A percentile compares a stretch with the other conserved stretches of the same genome.
Evolutionary conservation across 352 stramenopile genomes (phyloP).

Genomic region (Pythium rishiriense): DNA sequence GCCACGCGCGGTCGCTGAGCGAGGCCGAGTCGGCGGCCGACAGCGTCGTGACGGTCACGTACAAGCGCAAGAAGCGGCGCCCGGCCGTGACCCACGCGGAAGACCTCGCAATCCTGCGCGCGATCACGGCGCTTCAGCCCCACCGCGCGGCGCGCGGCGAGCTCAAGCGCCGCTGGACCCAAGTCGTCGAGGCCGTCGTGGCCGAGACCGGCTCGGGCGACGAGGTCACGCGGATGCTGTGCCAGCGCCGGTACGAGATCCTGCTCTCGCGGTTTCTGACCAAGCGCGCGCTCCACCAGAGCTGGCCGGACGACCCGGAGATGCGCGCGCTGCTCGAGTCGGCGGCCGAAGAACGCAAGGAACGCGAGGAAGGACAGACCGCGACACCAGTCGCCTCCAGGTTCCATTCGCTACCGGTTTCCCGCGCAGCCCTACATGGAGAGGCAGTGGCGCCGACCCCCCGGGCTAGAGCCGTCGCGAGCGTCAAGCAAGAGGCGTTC

Average conservation of each 20-base stretch:
- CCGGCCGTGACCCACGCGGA: constrained; percentile 7
- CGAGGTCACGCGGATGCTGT: constrained; percentile 2
- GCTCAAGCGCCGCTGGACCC: constrained; percentile 11
- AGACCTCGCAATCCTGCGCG: constrained; percentile 22
- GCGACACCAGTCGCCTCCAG: no score
- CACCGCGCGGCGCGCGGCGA: not conserved
- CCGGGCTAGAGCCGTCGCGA: no score
- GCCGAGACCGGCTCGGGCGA: not conserved
- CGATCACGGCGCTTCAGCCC: constrained; percentile 4
- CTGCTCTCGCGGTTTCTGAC: constrained; percentile 10
- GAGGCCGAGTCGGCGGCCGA: not conserved
- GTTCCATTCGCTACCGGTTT: not conserved
- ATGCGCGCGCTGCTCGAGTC: constrained; percentile 4
- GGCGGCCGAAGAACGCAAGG: constrained; percentile 5
- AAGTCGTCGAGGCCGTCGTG: constrained; percentile 7
- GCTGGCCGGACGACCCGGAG: not conserved
- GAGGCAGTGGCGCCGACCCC: no score
- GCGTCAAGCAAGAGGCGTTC: no score
- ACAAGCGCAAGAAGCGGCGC: constrained; percentile 14
- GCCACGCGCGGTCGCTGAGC: not conserved
- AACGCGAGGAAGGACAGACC: not conserved
- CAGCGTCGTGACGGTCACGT: not conserved
- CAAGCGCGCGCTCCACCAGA: not conserved
- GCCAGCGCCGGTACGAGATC: constrained; percentile 19
- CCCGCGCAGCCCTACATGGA: no score